Percentiles rank a stretch among this genome's conserved stretches.
Conservation (phyloP, 345 rosid genomes). For the Carallia brachiata region DNA sequence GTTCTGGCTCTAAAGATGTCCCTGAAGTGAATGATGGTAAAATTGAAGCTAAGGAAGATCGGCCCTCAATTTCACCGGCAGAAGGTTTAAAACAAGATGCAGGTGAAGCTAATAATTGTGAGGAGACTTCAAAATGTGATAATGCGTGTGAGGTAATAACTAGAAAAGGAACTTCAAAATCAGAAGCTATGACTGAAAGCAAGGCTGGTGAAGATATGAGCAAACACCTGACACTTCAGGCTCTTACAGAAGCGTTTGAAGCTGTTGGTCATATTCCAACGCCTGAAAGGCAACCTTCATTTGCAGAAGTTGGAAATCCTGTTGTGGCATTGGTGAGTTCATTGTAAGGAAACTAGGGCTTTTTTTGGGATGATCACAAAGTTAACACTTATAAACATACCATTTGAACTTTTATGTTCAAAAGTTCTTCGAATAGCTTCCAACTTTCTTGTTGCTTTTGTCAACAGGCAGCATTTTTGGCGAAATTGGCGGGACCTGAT, state of each 20-base stretch:
- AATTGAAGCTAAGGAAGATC: constrained; percentile 43
- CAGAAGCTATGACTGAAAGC: constrained; percentile 40
- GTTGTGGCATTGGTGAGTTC: constrained; percentile 94
- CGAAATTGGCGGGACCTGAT: constrained; percentile 60
- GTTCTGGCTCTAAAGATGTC: constrained; percentile 43
- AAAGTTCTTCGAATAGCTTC: not conserved
- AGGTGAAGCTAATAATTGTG: constrained; percentile 38
- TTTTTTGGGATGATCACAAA: not conserved
- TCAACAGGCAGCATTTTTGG: constrained; percentile 74
- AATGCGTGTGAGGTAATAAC: constrained; percentile 32
- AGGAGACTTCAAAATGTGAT: constrained; percentile 44
- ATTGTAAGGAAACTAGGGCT: constrained; percentile 1
- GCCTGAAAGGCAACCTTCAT: constrained; percentile 65
- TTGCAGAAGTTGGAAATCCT: constrained; percentile 94
- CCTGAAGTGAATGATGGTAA: constrained; percentile 54
- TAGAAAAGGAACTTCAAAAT: constrained; percentile 37
- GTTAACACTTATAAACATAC: not conserved
- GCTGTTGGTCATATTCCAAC: constrained; percentile 63
- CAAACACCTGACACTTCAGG: constrained; percentile 63
- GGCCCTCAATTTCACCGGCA: constrained; percentile 33
- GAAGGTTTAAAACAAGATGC: constrained; percentile 57
- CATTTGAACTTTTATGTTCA: not conserved
- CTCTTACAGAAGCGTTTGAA: constrained; percentile 87
- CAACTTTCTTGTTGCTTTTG: constrained; percentile 4
- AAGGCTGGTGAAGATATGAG: constrained; percentile 33